Evolutionary conservation across 129 eudicot genomes (phyloP).

Genomic region (Mikania micrantha): DNA sequence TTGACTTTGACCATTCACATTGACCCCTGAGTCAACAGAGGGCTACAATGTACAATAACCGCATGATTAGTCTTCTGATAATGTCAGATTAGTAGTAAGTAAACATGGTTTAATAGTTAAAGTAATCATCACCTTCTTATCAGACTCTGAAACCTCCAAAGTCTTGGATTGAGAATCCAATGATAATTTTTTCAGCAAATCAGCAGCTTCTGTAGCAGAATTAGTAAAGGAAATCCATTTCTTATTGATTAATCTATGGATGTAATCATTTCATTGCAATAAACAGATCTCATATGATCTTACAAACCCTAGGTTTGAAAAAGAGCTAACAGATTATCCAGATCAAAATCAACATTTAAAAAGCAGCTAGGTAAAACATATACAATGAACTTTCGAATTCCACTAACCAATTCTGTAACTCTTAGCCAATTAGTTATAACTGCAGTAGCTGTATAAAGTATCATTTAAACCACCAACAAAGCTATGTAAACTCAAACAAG

Average conservation of each 20-base stretch:
- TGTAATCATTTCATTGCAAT: background rate
- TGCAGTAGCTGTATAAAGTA: too few relatives aligned
- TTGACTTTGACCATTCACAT: conserved; percentile 40
- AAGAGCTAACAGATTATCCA: background rate
- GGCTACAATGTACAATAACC: conserved; percentile 2
- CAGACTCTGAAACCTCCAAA: conserved; percentile 47
- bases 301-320: background rate
- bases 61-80: background rate
- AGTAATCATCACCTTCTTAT: conserved; percentile 28
- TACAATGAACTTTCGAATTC: too few relatives aligned
- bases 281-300: background rate
- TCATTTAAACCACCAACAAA: too few relatives aligned
- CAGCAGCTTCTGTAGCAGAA: conserved; percentile 55
- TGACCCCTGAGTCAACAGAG: conserved; percentile 19
- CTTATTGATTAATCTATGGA: background rate
- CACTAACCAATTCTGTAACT: too few relatives aligned
- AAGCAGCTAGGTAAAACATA: too few relatives aligned
- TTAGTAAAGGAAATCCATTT: conserved; percentile 21
- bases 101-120: background rate
- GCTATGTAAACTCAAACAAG: background rate
- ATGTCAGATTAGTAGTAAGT: background rate
- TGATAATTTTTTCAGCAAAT: conserved; percentile 63
- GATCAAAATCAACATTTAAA: background rate
- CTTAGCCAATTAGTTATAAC: too few relatives aligned
- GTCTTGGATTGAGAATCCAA: conserved; percentile 59